A percentile compares a stretch with the other conserved stretches of the same genome.
Conservation (phyloP, 164 flowering plant species). For the Litsea cubeba region DNA sequence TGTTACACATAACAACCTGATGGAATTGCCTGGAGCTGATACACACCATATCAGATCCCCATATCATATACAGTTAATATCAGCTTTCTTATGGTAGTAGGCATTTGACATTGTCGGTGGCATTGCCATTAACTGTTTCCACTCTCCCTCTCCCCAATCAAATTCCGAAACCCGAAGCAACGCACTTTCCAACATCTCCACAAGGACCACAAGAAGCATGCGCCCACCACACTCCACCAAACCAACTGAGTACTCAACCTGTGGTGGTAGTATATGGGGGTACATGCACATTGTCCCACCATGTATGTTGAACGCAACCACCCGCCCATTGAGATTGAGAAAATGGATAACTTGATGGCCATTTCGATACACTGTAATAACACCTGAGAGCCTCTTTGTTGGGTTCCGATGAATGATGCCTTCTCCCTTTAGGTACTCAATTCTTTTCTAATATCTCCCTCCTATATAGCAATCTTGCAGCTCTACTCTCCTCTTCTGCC, state of each 20-base stretch:
- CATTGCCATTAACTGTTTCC: conserved; percentile 53
- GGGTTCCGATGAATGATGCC: conserved; percentile 42
- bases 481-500: background rate
- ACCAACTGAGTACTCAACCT: conserved; percentile 53
- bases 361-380: conserved; percentile 23
- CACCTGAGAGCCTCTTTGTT: conserved; percentile 51
- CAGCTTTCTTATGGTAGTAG: conserved; percentile 54
- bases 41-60: conserved; percentile 45
- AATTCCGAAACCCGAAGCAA: conserved; percentile 54
- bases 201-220: conserved; percentile 42
- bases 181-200: conserved; percentile 51
- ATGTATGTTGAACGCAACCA: conserved; percentile 42
- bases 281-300: conserved; percentile 31
- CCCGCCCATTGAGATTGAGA: conserved; percentile 47
- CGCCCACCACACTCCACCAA: conserved; percentile 48
- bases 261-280: conserved; percentile 48
- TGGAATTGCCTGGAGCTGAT: conserved; percentile 31
- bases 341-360: conserved; percentile 42
- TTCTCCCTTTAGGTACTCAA: background rate
- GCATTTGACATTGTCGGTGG: conserved; percentile 62
- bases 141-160: conserved; percentile 22
- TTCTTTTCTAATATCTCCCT: background rate
- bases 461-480: background rate
- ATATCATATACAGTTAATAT: conserved; percentile 53
- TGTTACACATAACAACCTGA: conserved; percentile 35